Evolutionary conservation across 257 asterid species (phyloP), one percentile per base, ranked within the genome.

Genomic region (Echium plantagineum): DNA sequence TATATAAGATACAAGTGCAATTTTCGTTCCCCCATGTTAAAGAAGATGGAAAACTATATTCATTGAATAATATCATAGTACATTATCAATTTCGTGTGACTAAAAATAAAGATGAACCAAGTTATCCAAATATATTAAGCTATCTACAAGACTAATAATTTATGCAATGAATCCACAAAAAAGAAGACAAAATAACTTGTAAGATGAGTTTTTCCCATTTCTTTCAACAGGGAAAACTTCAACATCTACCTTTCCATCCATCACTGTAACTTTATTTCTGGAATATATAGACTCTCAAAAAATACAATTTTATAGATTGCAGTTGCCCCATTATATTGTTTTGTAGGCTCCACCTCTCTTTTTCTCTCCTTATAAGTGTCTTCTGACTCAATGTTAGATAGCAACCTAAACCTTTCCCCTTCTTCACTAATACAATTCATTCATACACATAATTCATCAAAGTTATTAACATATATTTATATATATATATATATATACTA

Each of bases 261-360:
- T 35, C 47, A 42, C 49, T 42, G 49, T 42, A 42, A 42, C 4
- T 42, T 42, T 42, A 42, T 42, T 42, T 42, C 17, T 42, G 49
- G 16, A 12, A 10, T 12, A 42, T 4, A 42, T n/a, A n/a, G n/a
- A n/a, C n/a, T n/a, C 49, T 7, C 17, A 12, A 42, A 35, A 42
- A 4, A 42, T 42, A 35, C 47, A 35, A 8, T 24, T 24, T 24
- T 35, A 13, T 42, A 42, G 16, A 42, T 42, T 42, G 16, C 49
- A 42, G 71, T 67, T 57, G 75, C 60, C 80, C 84, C 90, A 77
- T 71, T n/a, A n/a, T n/a, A n/a, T n/a, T 74, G 74, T 83, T 61
- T 61, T 64, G 16, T 2, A 60, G 65, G 67, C 70, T 59, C 78
- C 75, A 51, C 59, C 51, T 9, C 52, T 38, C 66, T 24, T 62